Conservation (phyloP, 2,329 filamentous ascomycete species). For the Pseudogymnoascus sp. region DNA sequence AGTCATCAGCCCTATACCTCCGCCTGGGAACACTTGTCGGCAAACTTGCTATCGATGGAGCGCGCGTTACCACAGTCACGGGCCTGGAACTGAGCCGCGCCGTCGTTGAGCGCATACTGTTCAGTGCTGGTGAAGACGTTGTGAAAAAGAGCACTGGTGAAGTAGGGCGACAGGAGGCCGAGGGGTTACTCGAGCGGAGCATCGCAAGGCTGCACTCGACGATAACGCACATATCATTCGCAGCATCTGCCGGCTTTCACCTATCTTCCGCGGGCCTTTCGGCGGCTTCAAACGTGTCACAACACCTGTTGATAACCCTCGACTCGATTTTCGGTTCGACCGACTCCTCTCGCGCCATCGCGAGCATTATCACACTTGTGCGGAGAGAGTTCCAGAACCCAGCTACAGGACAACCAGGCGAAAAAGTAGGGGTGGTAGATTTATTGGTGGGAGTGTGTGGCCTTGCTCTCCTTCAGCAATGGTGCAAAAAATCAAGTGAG, state of each 20-base stretch:
- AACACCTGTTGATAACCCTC: conserved; percentile 50
- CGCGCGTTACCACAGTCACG: conserved; percentile 32
- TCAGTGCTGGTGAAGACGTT: conserved; percentile 31
- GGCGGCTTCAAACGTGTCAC: conserved; percentile 48
- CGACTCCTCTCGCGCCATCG: conserved; percentile 61
- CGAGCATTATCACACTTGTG: conserved; percentile 58
- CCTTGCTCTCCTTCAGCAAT: conserved; percentile 54
- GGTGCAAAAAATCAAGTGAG: conserved; percentile 45
- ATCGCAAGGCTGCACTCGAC: conserved; percentile 50
- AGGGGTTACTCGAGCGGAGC: conserved; percentile 49
- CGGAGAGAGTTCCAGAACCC: conserved; percentile 59
- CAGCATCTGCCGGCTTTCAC: conserved; percentile 54
- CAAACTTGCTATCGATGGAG: conserved; percentile 30
- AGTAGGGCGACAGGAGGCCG: conserved; percentile 44
- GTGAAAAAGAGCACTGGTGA: conserved; percentile 29
- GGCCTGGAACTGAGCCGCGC: conserved; percentile 32
- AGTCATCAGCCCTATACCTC: conserved; percentile 47
- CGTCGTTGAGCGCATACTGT: conserved; percentile 31
- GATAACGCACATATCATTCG: conserved; percentile 53
- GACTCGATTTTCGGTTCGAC: conserved; percentile 62
- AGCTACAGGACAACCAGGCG: conserved; percentile 50
- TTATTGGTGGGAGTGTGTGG: conserved; percentile 54
- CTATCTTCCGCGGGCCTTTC: conserved; percentile 49
- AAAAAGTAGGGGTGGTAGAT: conserved; percentile 53
- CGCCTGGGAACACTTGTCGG: conserved; percentile 33